Conservation (phyloP, 352 stramenopile genomes). For the Pilasporangium apinafurcum region DNA sequence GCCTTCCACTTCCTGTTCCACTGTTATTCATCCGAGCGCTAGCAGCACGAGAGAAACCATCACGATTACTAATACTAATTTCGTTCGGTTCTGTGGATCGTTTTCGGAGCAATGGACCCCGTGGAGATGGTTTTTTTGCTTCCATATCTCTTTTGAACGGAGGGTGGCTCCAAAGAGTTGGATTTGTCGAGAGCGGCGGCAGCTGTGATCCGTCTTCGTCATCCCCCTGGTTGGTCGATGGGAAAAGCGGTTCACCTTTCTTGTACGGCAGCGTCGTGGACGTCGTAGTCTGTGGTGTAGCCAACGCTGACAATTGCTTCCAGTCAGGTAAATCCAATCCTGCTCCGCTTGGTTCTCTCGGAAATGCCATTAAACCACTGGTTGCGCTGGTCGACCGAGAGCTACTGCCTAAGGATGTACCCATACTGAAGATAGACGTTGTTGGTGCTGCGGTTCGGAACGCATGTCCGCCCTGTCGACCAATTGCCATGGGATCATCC, state of each 20-base stretch:
- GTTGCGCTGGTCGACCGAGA: slow-evolving; percentile 25
- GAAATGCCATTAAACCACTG: slow-evolving; percentile 38
- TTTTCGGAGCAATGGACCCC: too few species aligned
- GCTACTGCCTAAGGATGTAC: slow-evolving; percentile 36
- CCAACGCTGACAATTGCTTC: slow-evolving; percentile 49
- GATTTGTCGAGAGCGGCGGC: slow-evolving; percentile 45
- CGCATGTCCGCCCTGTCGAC: slow-evolving; percentile 40
- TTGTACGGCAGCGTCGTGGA: slow-evolving; percentile 48
- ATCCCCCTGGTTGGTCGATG: slow-evolving; percentile 1
- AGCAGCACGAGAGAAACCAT: too few species aligned
- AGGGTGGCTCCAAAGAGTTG: slow-evolving; percentile 57
- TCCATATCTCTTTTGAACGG: slow-evolving; percentile 39
- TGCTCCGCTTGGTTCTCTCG: slow-evolving; percentile 35
- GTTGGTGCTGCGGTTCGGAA: slow-evolving; percentile 37
- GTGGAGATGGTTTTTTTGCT: too few species aligned
- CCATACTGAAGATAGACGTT: slow-evolving; percentile 69
- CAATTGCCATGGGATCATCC: slow-evolving; percentile 68
- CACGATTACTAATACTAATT: too few species aligned
- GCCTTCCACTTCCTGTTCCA: too few species aligned
- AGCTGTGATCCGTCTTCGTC: slow-evolving; percentile 13
- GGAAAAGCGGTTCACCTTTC: slow-evolving; percentile 31
- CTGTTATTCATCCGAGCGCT: too few species aligned
- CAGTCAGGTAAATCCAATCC: slow-evolving; percentile 48
- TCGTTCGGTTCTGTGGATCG: too few species aligned
- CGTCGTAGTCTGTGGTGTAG: too few species aligned